Evolutionary conservation across 495 filamentous ascomycete species (phyloP).

Genomic region (Neurospora tetraspora): DNA sequence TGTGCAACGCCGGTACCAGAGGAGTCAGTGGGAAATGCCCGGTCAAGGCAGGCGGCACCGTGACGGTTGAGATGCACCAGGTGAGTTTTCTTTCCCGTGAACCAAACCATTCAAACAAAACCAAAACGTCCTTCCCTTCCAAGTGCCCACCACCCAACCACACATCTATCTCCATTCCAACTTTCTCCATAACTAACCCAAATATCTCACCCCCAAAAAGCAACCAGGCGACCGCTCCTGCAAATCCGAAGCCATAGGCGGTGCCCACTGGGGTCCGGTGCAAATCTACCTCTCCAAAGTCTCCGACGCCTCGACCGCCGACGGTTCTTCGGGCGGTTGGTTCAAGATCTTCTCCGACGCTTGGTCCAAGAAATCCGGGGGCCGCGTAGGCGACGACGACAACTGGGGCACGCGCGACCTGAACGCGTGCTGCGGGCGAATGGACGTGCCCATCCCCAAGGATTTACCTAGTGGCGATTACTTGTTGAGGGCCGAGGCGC

Average conservation of each 20-base stretch:
- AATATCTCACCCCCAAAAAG: constrained; percentile 6
- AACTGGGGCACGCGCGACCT: constrained; percentile 43
- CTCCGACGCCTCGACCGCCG: constrained; percentile 35
- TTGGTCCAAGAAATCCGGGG: constrained; percentile 29
- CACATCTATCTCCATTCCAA: background rate
- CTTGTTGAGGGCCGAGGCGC: constrained; percentile 40
- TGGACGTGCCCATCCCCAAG: constrained; percentile 37
- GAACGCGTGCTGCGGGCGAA: constrained; percentile 40
- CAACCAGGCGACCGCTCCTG: constrained; percentile 36
- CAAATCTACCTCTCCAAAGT: constrained; percentile 46
- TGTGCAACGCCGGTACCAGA: constrained; percentile 30
- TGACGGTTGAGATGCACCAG: constrained; percentile 44
- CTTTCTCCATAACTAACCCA: background rate
- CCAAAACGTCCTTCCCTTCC: background rate
- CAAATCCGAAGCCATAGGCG: constrained; percentile 37
- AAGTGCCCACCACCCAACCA: background rate
- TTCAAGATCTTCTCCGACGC: constrained; percentile 43
- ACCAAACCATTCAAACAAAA: background rate
- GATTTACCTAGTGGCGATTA: constrained; percentile 41
- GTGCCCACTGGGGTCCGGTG: constrained; percentile 38
- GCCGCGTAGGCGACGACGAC: constrained; percentile 31
- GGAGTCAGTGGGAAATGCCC: constrained; percentile 32
- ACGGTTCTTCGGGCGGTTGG: constrained; percentile 29
- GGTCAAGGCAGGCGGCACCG: constrained; percentile 34
- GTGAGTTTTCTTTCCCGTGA: constrained; percentile 6